These are phyloP conservation scores for Yamadazyma atlantica DNA, from an alignment of 1,139 yeast species.

Conservation along the genomic window DNA sequence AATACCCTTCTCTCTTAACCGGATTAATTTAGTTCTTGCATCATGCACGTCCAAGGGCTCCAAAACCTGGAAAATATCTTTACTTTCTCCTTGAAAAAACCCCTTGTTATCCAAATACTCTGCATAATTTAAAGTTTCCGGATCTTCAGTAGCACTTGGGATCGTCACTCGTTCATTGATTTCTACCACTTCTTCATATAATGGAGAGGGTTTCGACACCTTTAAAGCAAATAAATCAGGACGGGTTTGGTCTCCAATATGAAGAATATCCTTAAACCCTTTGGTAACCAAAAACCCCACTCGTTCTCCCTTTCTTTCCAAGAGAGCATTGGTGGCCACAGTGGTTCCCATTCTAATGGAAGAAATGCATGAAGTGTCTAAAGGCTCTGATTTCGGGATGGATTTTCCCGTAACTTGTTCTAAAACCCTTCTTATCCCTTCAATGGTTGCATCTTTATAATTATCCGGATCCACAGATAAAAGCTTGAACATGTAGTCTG, in stretches of 20 bases:
- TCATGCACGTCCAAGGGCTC: slow-evolving; percentile 44
- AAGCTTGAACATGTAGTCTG: slow-evolving; percentile 17
- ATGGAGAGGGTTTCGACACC: slow-evolving; percentile 52
- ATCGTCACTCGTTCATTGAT: slow-evolving; percentile 71
- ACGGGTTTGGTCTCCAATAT: slow-evolving; percentile 71
- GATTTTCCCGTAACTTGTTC: slow-evolving; percentile 11
- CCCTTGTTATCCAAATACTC: slow-evolving; percentile 10
- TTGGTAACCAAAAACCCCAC: slow-evolving; percentile 62
- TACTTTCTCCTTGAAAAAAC: slow-evolving; percentile 52
- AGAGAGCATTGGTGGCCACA: slow-evolving; percentile 72
- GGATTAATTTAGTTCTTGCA: slow-evolving; percentile 35
- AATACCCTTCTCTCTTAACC: slow-evolving; percentile 53
- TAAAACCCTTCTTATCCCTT: slow-evolving; percentile 21
- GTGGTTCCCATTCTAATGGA: slow-evolving; percentile 78
- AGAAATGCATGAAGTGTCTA: slow-evolving; percentile 31
- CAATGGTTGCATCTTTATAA: slow-evolving; percentile 22
- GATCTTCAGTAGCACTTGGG: slow-evolving; percentile 65
- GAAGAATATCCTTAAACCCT: slow-evolving; percentile 61
- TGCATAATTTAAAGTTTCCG: slow-evolving; percentile 26
- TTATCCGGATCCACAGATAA: slow-evolving; percentile 21
- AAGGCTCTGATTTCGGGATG: slow-evolving; percentile 15
- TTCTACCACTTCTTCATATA: slow-evolving; percentile 64
- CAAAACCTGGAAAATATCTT: slow-evolving; percentile 58
- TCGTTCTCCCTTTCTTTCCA: slow-evolving; percentile 65
- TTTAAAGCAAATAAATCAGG: slow-evolving; percentile 66